Conservation (phyloP, 1,139 yeast genomes). For the Geotrichum fermentans region DNA sequence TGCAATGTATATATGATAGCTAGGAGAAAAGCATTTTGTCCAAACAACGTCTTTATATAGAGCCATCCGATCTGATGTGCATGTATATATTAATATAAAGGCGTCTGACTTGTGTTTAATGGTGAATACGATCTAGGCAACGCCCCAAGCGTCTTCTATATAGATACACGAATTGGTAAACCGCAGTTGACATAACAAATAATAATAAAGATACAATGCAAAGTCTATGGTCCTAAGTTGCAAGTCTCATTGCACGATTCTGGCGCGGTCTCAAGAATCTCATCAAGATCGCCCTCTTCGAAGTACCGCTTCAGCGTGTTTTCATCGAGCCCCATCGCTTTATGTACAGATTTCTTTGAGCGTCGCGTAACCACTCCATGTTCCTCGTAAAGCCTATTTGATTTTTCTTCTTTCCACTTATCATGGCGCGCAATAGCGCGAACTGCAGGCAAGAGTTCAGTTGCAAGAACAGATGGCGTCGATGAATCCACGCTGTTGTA, state of each 20-base stretch:
- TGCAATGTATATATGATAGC: too few relatives aligned
- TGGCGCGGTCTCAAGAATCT: slow-evolving; percentile 9
- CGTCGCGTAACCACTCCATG: slow-evolving; percentile 6
- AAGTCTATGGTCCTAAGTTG: too few relatives aligned
- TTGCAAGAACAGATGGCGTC: slow-evolving; percentile 1
- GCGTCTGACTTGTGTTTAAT: too few relatives aligned
- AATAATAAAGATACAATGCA: too few relatives aligned
- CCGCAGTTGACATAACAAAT: too few relatives aligned
- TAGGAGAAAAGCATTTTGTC: too few relatives aligned
- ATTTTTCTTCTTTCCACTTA: not conserved
- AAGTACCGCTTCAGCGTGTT: not conserved
- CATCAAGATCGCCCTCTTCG: slow-evolving; percentile 1
- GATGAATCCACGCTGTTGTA: slow-evolving; percentile 3
- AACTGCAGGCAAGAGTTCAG: slow-evolving; percentile 3
- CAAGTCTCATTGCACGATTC: too few relatives aligned
- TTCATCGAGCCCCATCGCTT: not conserved
- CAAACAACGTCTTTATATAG: too few relatives aligned
- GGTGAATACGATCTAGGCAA: too few relatives aligned
- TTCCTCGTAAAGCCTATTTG: not conserved
- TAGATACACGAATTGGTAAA: too few relatives aligned
- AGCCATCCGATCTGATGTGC: too few relatives aligned
- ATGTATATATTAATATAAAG: not conserved
- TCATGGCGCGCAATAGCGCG: slow-evolving; percentile 8
- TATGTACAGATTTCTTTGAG: not conserved
- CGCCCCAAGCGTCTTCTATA: too few relatives aligned